phyloP scores from a whole-genome alignment of 768 basidiomycete genomes.

The Tephrocybe sp. region DNA sequence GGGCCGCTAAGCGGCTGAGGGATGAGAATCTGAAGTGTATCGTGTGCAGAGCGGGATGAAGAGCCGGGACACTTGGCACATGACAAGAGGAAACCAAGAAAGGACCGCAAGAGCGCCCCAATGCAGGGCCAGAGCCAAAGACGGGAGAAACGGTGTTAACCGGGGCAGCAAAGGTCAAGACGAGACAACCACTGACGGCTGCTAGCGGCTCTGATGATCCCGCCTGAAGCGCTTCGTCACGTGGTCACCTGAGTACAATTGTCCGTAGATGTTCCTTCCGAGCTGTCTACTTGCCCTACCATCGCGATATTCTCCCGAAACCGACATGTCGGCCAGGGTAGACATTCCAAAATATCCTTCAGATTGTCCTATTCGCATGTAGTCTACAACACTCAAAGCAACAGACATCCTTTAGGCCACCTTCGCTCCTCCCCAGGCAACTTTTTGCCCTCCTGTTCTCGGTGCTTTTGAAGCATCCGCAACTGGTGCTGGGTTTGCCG shows the following conservation, averaged over 20 bases:
- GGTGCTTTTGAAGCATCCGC: conserved; percentile 24
- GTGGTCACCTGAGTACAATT: conserved; percentile 10
- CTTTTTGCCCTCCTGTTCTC: conserved; percentile 49
- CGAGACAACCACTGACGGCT: too few relatives aligned
- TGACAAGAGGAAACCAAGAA: conserved; percentile 18
- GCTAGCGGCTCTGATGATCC: neutral
- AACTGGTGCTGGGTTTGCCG: conserved; percentile 25
- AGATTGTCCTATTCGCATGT: neutral
- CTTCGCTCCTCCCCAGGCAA: conserved; percentile 58
- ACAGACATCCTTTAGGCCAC: conserved; percentile 20
- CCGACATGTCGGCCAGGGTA: neutral
- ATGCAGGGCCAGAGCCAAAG: conserved; percentile 9
- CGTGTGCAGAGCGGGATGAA: conserved; percentile 16
- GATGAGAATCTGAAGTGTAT: conserved; percentile 7
- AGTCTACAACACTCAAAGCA: neutral
- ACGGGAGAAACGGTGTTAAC: conserved; percentile 4
- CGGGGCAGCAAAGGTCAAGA: neutral
- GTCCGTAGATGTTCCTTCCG: conserved; percentile 8
- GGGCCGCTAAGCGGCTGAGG: conserved; percentile 1
- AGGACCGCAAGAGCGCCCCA: conserved; percentile 11
- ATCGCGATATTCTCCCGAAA: conserved; percentile 5
- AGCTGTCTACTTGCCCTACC: neutral
- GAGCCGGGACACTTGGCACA: conserved; percentile 18
- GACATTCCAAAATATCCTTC: neutral
- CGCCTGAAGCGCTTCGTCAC: conserved; percentile 15